Evolutionary conservation across 371 early-diverging fungal genomes (phyloP).

Genomic region (Syncephalis fuscata): DNA sequence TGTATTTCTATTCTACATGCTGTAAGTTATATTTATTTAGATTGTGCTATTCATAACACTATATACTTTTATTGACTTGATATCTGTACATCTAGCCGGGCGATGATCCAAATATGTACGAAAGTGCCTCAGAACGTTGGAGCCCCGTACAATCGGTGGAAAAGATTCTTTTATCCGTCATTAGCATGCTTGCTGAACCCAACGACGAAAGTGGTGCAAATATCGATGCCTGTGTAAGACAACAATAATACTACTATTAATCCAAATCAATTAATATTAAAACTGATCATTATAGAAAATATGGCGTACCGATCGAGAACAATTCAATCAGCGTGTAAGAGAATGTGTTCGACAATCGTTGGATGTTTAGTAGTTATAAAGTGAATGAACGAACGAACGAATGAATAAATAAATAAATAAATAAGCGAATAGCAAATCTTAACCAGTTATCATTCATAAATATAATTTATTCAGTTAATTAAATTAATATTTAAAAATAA

Average conservation of each 20-base stretch:
- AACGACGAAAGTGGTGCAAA: slow-evolving; percentile 98
- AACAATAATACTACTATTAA: slow-evolving; percentile 11
- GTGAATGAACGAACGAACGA: background rate
- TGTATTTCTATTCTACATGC: slow-evolving; percentile 98
- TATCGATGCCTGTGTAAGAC: slow-evolving; percentile 85
- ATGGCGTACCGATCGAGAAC: slow-evolving; percentile 71
- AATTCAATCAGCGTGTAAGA: slow-evolving; percentile 67
- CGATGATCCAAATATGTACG: slow-evolving; percentile 95
- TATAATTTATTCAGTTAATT: too few relatives aligned
- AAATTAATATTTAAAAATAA: too few relatives aligned
- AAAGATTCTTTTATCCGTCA: slow-evolving; percentile 89
- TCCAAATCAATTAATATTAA: background rate
- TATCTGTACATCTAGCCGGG: slow-evolving; percentile 37
- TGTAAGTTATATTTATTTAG: too few relatives aligned
- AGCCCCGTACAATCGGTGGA: slow-evolving; percentile 95
- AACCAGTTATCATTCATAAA: too few relatives aligned
- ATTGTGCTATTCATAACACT: too few relatives aligned
- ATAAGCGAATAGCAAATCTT: too few relatives aligned
- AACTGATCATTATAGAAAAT: slow-evolving; percentile 39
- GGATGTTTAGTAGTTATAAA: slow-evolving; percentile 23
- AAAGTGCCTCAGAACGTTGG: slow-evolving; percentile 86
- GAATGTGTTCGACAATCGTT: slow-evolving; percentile 51
- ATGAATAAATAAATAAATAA: too few relatives aligned
- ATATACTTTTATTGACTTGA: too few relatives aligned
- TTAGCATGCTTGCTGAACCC: slow-evolving; percentile 91